Conservation (phyloP, 228 moss, liverwort and hornwort genomes). For the Sphagnum magellanicum region DNA sequence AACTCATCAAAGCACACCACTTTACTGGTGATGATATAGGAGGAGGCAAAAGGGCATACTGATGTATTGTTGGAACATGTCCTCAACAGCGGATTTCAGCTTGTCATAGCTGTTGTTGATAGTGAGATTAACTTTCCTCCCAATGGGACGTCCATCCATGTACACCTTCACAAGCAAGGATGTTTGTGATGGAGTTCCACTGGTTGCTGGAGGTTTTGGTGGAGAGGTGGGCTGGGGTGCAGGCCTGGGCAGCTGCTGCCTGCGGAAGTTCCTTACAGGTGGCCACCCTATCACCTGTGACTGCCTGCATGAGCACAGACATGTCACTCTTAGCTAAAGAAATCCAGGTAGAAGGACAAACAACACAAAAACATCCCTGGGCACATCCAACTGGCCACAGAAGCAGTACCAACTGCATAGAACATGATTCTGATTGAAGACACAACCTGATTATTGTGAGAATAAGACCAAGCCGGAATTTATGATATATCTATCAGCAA, state of each 20-base stretch:
- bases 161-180: slow-evolving; percentile 58
- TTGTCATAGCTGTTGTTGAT: slow-evolving; percentile 73
- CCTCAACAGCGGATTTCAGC: slow-evolving; percentile 63
- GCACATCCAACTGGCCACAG: too few relatives aligned
- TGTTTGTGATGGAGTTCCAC: slow-evolving; percentile 17
- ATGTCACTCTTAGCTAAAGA: too few relatives aligned
- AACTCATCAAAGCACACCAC: too few relatives aligned
- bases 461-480: too few relatives aligned
- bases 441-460: too few relatives aligned
- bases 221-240: slow-evolving; percentile 13
- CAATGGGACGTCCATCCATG: slow-evolving; percentile 88
- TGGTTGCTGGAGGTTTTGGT: slow-evolving; percentile 33
- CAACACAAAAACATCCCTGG: not conserved
- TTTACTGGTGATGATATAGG: too few relatives aligned
- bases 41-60: not conserved
- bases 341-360: too few relatives aligned
- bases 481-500: too few relatives aligned
- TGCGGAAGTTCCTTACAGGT: slow-evolving; percentile 60
- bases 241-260: slow-evolving; percentile 27
- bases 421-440: too few relatives aligned
- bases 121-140: slow-evolving; percentile 86
- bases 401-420: too few relatives aligned
- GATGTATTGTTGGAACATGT: slow-evolving; percentile 77
- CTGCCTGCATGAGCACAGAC: too few relatives aligned
- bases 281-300: slow-evolving; percentile 68